Evolutionary conservation across 2,329 filamentous ascomycete species (phyloP).

Genomic region (Alternaria sp.): DNA sequence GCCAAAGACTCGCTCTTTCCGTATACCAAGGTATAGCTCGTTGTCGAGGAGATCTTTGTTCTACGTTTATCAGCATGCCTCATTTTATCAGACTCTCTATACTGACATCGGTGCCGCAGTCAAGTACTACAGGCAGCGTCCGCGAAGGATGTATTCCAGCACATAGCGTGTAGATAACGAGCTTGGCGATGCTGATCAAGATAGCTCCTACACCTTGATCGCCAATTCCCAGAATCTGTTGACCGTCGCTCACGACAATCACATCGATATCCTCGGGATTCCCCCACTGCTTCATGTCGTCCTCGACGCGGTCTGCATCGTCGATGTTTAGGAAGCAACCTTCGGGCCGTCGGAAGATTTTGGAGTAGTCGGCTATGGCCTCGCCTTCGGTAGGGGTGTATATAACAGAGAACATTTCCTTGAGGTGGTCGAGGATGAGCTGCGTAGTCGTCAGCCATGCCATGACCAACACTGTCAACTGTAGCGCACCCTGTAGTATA

Average conservation of each 20-base stretch:
- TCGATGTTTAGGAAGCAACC: slow-evolving; percentile 83
- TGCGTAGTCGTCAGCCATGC: slow-evolving; percentile 43
- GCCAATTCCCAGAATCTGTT: slow-evolving; percentile 84
- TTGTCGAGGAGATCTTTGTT: slow-evolving; percentile 79
- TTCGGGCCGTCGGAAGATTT: slow-evolving; percentile 78
- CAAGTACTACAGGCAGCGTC: slow-evolving; percentile 81
- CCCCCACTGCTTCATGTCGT: slow-evolving; percentile 74
- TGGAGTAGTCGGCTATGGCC: slow-evolving; percentile 84
- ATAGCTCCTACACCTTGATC: slow-evolving; percentile 89
- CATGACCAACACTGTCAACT: neutral
- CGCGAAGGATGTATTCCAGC: slow-evolving; percentile 85
- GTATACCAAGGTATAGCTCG: slow-evolving; percentile 80
- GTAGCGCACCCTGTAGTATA: slow-evolving; percentile 74
- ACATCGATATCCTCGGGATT: slow-evolving; percentile 80
- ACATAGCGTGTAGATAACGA: slow-evolving; percentile 83
- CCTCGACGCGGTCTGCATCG: slow-evolving; percentile 71
- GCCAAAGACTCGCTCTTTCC: slow-evolving; percentile 71
- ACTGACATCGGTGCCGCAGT: slow-evolving; percentile 79
- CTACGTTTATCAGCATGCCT: slow-evolving; percentile 39
- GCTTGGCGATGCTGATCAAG: slow-evolving; percentile 83
- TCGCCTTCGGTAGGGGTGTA: slow-evolving; percentile 93
- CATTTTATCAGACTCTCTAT: neutral
- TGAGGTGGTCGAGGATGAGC: slow-evolving; percentile 78
- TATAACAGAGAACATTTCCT: slow-evolving; percentile 90
- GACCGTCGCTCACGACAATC: slow-evolving; percentile 82